These are phyloP conservation scores for Candida pseudofarinosa DNA, from an alignment of 805 yeast genomes.

Conservation along the genomic window DNA sequence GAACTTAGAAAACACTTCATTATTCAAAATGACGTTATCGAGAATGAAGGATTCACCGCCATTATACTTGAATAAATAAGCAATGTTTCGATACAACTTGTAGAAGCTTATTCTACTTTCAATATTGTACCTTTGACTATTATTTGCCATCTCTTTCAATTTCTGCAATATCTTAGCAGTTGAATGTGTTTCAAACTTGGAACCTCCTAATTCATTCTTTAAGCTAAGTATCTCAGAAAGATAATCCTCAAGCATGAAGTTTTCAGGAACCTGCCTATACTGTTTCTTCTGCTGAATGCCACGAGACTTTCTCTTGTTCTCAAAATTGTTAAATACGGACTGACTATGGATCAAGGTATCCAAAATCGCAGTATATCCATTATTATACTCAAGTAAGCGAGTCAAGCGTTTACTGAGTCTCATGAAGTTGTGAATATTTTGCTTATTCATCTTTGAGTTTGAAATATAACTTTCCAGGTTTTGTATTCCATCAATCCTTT, in stretches of 20 bases:
- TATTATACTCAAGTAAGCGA: conserved; percentile 44
- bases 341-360: conserved; percentile 54
- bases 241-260: conserved; percentile 30
- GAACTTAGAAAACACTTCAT: conserved; percentile 21
- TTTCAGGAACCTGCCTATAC: conserved; percentile 31
- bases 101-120: conserved; percentile 18
- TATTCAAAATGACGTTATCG: conserved; percentile 29
- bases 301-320: conserved; percentile 8
- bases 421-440: conserved; percentile 11
- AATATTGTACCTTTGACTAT: conserved; percentile 10
- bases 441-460: conserved; percentile 9
- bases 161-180: conserved; percentile 12
- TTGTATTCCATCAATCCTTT: conserved; percentile 13
- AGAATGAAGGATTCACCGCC: conserved; percentile 28
- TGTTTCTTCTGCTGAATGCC: not conserved
- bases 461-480: conserved; percentile 10
- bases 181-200: conserved; percentile 13
- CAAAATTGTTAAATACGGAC: conserved; percentile 42
- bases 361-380: conserved; percentile 55
- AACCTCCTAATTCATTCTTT: conserved; percentile 13
- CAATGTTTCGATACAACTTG: conserved; percentile 29
- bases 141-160: conserved; percentile 12
- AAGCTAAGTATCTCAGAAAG: conserved; percentile 24
- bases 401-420: conserved; percentile 14
- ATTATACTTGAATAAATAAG: conserved; percentile 30